A percentile compares a stretch with the other conserved stretches of the same genome.
Evolutionary conservation across 805 yeast genomes (phyloP).

Genomic region (Lipomyces mesembrius): DNA sequence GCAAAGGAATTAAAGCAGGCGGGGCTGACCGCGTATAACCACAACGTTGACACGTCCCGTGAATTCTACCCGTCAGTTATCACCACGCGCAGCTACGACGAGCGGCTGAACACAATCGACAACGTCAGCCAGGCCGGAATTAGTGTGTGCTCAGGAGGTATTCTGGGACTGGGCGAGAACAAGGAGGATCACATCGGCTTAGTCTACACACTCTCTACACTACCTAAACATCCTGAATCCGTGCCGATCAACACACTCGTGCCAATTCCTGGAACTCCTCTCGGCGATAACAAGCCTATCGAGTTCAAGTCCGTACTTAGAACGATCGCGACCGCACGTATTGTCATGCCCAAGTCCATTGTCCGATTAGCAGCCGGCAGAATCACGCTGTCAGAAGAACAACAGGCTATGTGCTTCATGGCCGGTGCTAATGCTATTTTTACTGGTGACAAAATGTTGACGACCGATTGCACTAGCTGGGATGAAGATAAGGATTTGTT

Average conservation of each 20-base stretch:
- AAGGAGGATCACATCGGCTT: conserved; percentile 72
- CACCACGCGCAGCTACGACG: conserved; percentile 71
- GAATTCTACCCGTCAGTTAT: conserved; percentile 77
- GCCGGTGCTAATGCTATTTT: conserved; percentile 81
- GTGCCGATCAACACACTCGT: conserved; percentile 79
- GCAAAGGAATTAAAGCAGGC: conserved; percentile 63
- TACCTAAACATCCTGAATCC: conserved; percentile 78
- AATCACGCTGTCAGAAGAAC: conserved; percentile 76
- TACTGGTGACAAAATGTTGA: conserved; percentile 79
- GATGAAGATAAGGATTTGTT: conserved; percentile 76
- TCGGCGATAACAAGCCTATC: conserved; percentile 62
- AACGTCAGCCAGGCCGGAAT: conserved; percentile 68
- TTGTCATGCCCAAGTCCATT: conserved; percentile 72
- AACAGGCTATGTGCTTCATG: conserved; percentile 75
- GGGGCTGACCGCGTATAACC: conserved; percentile 82
- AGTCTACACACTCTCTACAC: conserved; percentile 65
- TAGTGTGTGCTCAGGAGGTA: conserved; percentile 78
- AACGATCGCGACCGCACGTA: conserved; percentile 76
- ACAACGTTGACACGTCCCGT: conserved; percentile 78
- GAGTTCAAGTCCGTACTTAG: conserved; percentile 66
- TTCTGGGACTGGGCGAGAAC: conserved; percentile 77
- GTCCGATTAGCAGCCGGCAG: conserved; percentile 81
- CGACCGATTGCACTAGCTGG: conserved; percentile 85
- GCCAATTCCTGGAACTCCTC: conserved; percentile 79
- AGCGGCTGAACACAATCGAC: conserved; percentile 66